Evolutionary conservation across 345 rosid species (phyloP).

Genomic region (Linum lewisii): DNA sequence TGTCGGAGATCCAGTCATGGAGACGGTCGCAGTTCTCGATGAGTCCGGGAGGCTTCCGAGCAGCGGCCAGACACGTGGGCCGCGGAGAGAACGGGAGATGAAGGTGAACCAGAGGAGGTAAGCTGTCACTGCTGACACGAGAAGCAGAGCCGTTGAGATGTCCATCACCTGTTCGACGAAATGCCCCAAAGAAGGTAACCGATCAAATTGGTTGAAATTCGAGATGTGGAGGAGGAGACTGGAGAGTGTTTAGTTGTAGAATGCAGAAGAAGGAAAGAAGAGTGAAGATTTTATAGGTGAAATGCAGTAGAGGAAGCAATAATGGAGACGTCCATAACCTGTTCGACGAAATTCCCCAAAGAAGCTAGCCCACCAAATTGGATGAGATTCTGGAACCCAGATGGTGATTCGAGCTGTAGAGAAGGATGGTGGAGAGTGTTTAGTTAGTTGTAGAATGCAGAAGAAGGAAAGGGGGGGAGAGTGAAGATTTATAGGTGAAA

Average conservation of each 20-base stretch:
- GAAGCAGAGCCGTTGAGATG: conserved; percentile 43
- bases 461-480: background rate
- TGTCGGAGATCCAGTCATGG: conserved; percentile 98
- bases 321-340: background rate
- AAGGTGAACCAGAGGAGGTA: conserved; percentile 82
- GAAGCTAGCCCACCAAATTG: background rate
- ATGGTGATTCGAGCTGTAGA: too few species aligned
- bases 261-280: background rate
- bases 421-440: too few species aligned
- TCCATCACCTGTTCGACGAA: conserved; percentile 35
- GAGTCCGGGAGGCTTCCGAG: conserved; percentile 85
- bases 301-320: background rate
- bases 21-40: conserved; percentile 77
- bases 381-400: conserved; percentile 8
- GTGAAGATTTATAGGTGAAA: conserved; percentile 6
- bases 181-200: background rate
- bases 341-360: too few species aligned
- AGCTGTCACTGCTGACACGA: conserved; percentile 55
- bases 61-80: conserved; percentile 90
- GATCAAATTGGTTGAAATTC: background rate
- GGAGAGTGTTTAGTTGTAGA: background rate
- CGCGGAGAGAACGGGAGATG: conserved; percentile 69
- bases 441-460: too few species aligned
- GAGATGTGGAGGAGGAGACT: background rate
- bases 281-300: conserved; percentile 4